phyloP scores from a whole-genome alignment of 2,329 filamentous ascomycete species.

The Lasiodiplodia sp. region DNA sequence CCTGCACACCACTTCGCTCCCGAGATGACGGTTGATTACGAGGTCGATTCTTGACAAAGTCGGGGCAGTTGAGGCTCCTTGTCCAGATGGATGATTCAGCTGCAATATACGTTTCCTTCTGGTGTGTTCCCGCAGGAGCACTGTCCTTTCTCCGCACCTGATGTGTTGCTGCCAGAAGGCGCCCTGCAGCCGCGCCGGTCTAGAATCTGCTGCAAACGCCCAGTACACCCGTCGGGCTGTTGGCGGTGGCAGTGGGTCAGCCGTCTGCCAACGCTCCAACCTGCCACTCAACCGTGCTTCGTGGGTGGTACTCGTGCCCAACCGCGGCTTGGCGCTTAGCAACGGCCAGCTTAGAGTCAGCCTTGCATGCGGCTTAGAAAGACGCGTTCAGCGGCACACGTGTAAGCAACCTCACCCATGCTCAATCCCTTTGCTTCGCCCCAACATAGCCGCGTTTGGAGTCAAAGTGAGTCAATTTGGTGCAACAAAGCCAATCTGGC shows the following conservation, averaged over 20 bases:
- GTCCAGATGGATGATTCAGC: too few species aligned
- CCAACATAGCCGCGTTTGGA: constrained; percentile 5
- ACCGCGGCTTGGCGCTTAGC: constrained; percentile 13
- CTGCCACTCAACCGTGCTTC: constrained; percentile 20
- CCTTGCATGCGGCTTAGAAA: constrained; percentile 17
- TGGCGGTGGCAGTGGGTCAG: constrained; percentile 22
- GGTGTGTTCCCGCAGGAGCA: too few species aligned
- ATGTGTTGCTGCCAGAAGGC: constrained; percentile 24
- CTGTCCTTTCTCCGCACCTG: constrained; percentile 1
- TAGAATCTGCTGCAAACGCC: constrained; percentile 14
- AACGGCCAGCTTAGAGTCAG: background rate
- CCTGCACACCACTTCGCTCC: background rate
- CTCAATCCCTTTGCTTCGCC: constrained; percentile 4
- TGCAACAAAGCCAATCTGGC: background rate
- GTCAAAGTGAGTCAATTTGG: constrained; percentile 16
- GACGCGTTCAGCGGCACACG: constrained; percentile 11
- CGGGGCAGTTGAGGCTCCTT: too few species aligned
- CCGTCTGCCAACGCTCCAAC: constrained; percentile 12
- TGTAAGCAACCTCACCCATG: constrained; percentile 20
- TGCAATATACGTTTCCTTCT: too few species aligned
- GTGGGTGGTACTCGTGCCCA: background rate
- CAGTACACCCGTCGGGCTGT: constrained; percentile 15
- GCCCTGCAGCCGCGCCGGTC: constrained; percentile 17
- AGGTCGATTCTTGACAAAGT: too few species aligned
- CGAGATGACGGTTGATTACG: too few species aligned